Base-by-base conservation (phyloP, 2,329 filamentous ascomycete species). In the Monascus ruber region DNA sequence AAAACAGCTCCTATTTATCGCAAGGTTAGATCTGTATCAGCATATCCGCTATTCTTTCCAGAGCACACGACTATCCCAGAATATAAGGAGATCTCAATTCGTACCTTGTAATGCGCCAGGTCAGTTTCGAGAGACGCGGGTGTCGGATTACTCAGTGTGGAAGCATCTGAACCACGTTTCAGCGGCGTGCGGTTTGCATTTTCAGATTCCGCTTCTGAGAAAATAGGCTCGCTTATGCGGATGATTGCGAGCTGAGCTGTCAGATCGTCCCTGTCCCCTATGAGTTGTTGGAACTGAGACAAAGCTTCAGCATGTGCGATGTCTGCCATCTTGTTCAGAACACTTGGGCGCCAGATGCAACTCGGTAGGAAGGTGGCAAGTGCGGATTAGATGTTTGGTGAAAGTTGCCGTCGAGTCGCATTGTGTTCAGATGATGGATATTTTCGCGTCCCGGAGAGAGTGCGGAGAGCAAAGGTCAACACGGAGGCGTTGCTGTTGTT, bases 91-190 rank as follows among this genome's bases (percentile, higher is more conserved):
- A 7, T 24, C 4, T 10, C 27, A 37, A 37, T 10, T 24, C 43
- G 26, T 56, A 76, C 76, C 57, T 85, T 86, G 68, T 96, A 95
- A 63, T 96, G 88, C 26, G 74, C 71, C 26, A 96, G 72, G 61
- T 96, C 89, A 26, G 84, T 85, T 47, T 85, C 79, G 5, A 96
- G 71, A 11, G 81, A 81, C 10, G 82, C 76, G 0, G 88, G 86
- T 6, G 80, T 85, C 11, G 78, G 76, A 44, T 74, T 77, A 48
- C 81, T 78, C 45, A 79, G 72, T 24, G 74, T 72, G 28, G 83
- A 86, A 35, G 78, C 77, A 61, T 91, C 84, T 4, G 85, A 93
- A 27, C 72, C 79, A 46, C 82, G 72, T 43, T 74, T 73, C 9
- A 57, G 60, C 4, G 60, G 60, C 3, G 60, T 60, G 5, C 49